phyloP scores from a whole-genome alignment of 2,329 filamentous ascomycete species.

The Pseudogymnoascus verrucosus region DNA sequence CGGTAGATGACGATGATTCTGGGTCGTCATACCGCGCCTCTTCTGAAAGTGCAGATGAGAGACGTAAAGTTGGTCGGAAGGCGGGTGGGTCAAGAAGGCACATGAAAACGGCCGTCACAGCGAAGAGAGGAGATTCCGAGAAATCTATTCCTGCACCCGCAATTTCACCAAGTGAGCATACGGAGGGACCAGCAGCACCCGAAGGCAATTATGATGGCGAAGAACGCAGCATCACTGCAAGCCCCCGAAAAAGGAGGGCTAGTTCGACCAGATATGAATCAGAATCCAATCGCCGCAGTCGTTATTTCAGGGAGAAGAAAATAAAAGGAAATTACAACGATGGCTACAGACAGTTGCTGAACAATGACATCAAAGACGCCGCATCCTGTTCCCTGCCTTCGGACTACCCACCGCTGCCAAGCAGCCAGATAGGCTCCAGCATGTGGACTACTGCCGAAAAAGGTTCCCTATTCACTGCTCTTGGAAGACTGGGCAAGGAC shows the following conservation, averaged over 20 bases:
- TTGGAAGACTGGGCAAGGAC: constrained; percentile 56
- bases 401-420: constrained; percentile 26
- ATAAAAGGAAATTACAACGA: constrained; percentile 38
- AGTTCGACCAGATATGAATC: not conserved
- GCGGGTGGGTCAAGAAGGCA: not conserved
- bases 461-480: constrained; percentile 54
- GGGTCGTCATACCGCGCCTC: not conserved
- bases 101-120: not conserved
- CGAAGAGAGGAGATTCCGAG: not conserved
- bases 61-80: not conserved
- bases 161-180: not conserved
- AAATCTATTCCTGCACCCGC: not conserved
- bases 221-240: not conserved
- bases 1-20: not conserved
- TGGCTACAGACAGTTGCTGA: constrained; percentile 43
- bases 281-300: not conserved
- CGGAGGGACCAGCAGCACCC: not conserved
- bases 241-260: not conserved
- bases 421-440: constrained; percentile 59
- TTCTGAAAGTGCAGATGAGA: not conserved
- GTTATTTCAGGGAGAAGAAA: not conserved
- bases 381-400: constrained; percentile 26
- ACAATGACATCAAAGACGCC: constrained; percentile 50
- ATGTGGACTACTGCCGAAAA: constrained; percentile 69
- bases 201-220: not conserved